Evolutionary conservation across 768 basidiomycete genomes (phyloP).

Genomic region (Kwoniella heveanensis): DNA sequence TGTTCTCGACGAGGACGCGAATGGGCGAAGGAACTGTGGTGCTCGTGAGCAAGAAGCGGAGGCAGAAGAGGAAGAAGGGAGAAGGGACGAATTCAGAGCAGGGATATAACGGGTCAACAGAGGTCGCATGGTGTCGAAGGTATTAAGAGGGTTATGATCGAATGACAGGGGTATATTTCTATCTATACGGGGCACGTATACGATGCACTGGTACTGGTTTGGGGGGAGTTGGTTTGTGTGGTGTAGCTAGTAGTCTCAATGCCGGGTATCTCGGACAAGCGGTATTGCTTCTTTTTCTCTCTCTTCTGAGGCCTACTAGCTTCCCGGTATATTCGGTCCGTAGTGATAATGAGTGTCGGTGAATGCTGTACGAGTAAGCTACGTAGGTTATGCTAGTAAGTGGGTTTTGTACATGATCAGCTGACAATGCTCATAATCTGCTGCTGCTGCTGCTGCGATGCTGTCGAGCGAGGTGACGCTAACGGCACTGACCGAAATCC

Average conservation of each 20-base stretch:
- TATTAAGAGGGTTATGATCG: not conserved
- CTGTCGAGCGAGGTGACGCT: too few species aligned
- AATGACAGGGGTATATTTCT: not conserved
- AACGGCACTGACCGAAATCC: too few species aligned
- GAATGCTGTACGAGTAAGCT: too few species aligned
- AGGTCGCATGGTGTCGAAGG: not conserved
- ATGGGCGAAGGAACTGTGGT: not conserved
- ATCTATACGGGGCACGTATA: not conserved
- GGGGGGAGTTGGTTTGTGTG: not conserved
- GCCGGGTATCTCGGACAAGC: conserved; percentile 2
- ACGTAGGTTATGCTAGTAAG: too few species aligned
- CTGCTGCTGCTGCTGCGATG: too few species aligned
- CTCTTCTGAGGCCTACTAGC: not conserved
- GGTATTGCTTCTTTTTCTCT: not conserved
- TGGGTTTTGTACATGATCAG: too few species aligned
- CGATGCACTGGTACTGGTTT: not conserved
- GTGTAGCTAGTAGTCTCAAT: not conserved
- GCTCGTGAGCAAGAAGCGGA: not conserved
- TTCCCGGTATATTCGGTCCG: conserved; percentile 2
- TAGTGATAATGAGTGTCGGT: not conserved
- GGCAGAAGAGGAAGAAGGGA: not conserved
- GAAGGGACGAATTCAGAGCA: not conserved
- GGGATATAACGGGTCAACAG: not conserved
- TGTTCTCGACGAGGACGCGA: not conserved
- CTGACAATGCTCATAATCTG: too few species aligned